phyloP scores from a whole-genome alignment of 768 basidiomycete species.

The Rhizopogon vulgaris region DNA sequence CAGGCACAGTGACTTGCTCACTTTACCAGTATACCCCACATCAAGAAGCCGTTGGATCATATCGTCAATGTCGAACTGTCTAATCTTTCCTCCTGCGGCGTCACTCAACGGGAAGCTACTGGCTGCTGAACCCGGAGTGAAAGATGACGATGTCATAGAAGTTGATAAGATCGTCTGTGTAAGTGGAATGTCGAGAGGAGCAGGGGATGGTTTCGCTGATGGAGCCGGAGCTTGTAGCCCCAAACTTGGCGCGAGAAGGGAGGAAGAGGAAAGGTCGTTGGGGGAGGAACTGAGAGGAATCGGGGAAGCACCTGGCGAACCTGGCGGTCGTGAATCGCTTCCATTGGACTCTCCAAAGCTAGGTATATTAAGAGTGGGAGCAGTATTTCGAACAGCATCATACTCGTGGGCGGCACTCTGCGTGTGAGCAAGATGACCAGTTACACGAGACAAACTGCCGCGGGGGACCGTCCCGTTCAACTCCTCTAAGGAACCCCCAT shows the following conservation, averaged over 20 bases:
- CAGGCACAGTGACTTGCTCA: slow-evolving; percentile 89
- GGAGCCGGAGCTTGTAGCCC: slow-evolving; percentile 10
- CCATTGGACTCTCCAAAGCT: slow-evolving; percentile 35
- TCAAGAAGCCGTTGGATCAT: slow-evolving; percentile 96
- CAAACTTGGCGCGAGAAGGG: slow-evolving; percentile 25
- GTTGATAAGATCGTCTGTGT: slow-evolving; percentile 82
- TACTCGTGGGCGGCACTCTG: slow-evolving; percentile 34
- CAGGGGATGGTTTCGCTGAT: slow-evolving; percentile 35
- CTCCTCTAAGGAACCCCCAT: slow-evolving; percentile 39
- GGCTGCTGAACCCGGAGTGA: slow-evolving; percentile 46
- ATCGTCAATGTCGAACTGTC: slow-evolving; percentile 89
- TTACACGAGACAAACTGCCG: slow-evolving; percentile 38
- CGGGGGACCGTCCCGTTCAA: slow-evolving; percentile 29
- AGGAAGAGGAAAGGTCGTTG: slow-evolving; percentile 33
- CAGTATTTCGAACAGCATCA: slow-evolving; percentile 25
- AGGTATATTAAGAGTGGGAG: slow-evolving; percentile 29
- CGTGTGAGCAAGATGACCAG: slow-evolving; percentile 32
- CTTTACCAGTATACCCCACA: slow-evolving; percentile 96
- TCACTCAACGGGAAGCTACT: slow-evolving; percentile 34
- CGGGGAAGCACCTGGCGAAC: slow-evolving; percentile 24
- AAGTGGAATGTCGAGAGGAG: slow-evolving; percentile 71
- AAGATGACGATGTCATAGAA: slow-evolving; percentile 42
- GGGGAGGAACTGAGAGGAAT: slow-evolving; percentile 32
- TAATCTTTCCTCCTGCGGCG: slow-evolving; percentile 41
- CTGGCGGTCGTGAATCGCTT: slow-evolving; percentile 27